Percentiles rank a stretch among this genome's conserved stretches.
These are phyloP conservation scores for Coemansia guatemalensis DNA, from an alignment of 192 early-diverging fungal species.

Conservation along the genomic window DNA sequence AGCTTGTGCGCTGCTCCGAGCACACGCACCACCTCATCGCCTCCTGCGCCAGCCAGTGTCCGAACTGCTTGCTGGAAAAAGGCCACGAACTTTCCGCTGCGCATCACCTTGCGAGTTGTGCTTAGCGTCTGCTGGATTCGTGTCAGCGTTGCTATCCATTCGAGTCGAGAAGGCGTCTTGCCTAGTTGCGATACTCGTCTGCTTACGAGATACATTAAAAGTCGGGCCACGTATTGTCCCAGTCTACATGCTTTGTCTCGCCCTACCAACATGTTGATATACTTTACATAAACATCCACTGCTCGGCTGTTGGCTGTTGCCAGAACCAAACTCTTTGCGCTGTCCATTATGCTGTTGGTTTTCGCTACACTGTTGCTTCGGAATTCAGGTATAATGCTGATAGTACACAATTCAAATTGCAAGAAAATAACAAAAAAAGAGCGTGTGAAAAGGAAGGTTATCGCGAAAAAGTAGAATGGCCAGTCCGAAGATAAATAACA, in stretches of 20 bases:
- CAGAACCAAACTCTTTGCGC: background rate
- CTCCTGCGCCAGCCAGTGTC: constrained; percentile 10
- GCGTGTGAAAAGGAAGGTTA: background rate
- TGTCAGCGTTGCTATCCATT: constrained; percentile 29
- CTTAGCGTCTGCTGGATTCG: constrained; percentile 26
- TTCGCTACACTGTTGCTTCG: background rate
- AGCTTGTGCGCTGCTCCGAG: constrained; percentile 38
- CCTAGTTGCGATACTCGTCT: constrained; percentile 18
- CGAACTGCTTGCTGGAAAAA: constrained; percentile 30
- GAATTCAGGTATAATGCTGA: background rate
- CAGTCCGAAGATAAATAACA: too few relatives aligned
- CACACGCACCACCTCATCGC: constrained; percentile 32
- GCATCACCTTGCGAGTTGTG: constrained; percentile 48
- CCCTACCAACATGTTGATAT: constrained; percentile 62
- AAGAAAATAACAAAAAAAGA: constrained; percentile 4
- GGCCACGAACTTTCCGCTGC: constrained; percentile 45
- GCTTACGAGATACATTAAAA: constrained; percentile 58
- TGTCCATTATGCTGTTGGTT: background rate
- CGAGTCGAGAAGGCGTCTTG: constrained; percentile 11
- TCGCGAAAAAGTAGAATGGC: too few relatives aligned
- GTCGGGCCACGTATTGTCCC: constrained; percentile 85
- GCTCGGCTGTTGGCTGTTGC: constrained; percentile 28
- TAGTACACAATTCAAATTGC: background rate
- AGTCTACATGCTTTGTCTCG: constrained; percentile 80
- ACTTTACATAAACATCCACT: constrained; percentile 53